Evolutionary conservation across 495 filamentous ascomycete species (phyloP), one percentile per base, ranked within the genome.

Genomic region (Rusavskia elegans): DNA sequence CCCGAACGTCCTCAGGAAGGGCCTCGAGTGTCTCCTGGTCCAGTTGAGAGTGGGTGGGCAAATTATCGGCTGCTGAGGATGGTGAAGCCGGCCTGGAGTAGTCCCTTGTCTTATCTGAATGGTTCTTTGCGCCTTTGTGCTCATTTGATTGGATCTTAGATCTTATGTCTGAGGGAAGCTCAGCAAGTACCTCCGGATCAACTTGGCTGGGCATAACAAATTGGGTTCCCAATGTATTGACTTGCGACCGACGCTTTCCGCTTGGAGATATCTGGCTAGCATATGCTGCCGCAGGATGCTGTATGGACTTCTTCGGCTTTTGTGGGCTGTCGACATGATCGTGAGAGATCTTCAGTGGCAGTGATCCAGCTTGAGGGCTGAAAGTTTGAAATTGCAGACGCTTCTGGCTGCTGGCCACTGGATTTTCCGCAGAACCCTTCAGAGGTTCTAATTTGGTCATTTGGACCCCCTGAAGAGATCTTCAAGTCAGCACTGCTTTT

Each of bases 371-470:
- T 37, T 61, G 64, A 39, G 48, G 61, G n/a, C 21, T 57, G 27
- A 49, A 49, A 53, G 55, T 59, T 49, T 75, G 75, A 61, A 83
- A 83, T 35, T 74, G 73, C 21, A 86, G 66, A 49, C 74, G 78
- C 50, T 68, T 74, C 60, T 89, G 84, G 61, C 77, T 81, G 51
- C 80, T 75, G 40, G 81, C 76, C 11, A 55, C 30, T 8, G 68
- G 65, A 8, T 55, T 66, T 9, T 53, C 53, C 4, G 60, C 61
- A 35, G 73, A 45, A 10, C 61, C 53, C 58, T 85, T 92, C 45
- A 88, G 65, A 10, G 82, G 81, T 54, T 98, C 88, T 6, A 98
- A 74, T 66, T 87, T 95, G 19, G 85, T 89, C 80, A 95, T 83
- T 61, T 95, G 88, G 2, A 97, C 72, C 0, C 90, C 93, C 32